Evolutionary conservation across 768 basidiomycete genomes (phyloP), one percentile per base, ranked within the genome.

Genomic region (Kwoniella sp.): DNA sequence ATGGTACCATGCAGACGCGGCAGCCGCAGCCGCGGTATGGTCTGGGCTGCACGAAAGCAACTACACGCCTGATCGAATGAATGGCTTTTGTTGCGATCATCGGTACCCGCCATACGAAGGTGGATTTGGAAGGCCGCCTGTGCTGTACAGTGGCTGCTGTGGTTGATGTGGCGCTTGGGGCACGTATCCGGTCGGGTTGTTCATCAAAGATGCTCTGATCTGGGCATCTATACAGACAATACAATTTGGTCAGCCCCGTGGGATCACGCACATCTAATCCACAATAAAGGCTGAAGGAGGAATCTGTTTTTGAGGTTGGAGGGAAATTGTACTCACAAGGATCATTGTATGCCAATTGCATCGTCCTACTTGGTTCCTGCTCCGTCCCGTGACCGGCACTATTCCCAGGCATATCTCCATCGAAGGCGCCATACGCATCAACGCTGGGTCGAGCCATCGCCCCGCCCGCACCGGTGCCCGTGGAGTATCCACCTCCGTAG

Each of bases 371-470:
- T 41, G 93, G 64, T 83, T 28, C 87, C 5, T 52, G 85, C 20
- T 86, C 85, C 79, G 53, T 84, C 25, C 85, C 83, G 9, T 84
- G 74, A 11, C 81, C 65, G 17, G 84, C 25, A 70, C 88, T 92
- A 25, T 90, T 91, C 62, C 84, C 86, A 0, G 92, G 91, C 0
- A 91, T 86, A 45, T 91, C 90, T 73, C 93, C 92, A 0, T 88
- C 89, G 82, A 93, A 95, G 26, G 92, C 92, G 53, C 92, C 93
- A 73, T 94, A 93, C 17, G 87, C 87, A 72, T 94, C 93, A 82
- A 93, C 86, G 69, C 89, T 91, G 8, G 86, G 55, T 67, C 62
- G 37, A 55, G 48, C 34, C 61, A 61, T 45, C 28, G 38, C 67
- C 26, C 55, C 26, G 45, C 55, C 50, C 29, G 20, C 45, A 20